phyloP scores from a whole-genome alignment of 108 stramenopile genomes.

The Craspedostauros australis region DNA sequence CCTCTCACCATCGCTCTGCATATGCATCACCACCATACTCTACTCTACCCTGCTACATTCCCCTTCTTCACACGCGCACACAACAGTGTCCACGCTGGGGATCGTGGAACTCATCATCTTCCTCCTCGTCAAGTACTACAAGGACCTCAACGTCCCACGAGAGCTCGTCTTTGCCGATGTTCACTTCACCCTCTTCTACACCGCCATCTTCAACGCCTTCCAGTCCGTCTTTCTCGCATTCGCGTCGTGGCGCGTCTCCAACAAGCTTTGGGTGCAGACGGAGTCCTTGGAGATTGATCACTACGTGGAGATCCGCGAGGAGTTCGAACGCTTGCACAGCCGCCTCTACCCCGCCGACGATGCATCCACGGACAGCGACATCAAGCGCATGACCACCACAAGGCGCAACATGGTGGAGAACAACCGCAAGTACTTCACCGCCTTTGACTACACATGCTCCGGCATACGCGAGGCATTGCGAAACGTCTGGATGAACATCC shows the following conservation, averaged over 20 bases:
- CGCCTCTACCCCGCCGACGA: background rate
- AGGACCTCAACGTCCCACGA: constrained; percentile 36
- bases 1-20: background rate
- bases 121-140: constrained; percentile 50
- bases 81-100: constrained; percentile 61
- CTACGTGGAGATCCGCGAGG: constrained; percentile 85
- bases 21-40: background rate
- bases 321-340: constrained; percentile 65
- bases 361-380: background rate
- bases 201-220: constrained; percentile 82
- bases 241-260: constrained; percentile 36
- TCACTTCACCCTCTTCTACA: constrained; percentile 84
- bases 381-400: background rate
- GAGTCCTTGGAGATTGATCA: constrained; percentile 82
- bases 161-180: constrained; percentile 79
- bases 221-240: constrained; percentile 55
- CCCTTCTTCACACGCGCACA: no score
- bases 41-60: no score
- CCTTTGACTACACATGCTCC: background rate
- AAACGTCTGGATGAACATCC: background rate
- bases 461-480: background rate
- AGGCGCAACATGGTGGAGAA: background rate
- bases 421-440: background rate
- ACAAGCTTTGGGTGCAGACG: constrained; percentile 66
- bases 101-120: constrained; percentile 71